A percentile compares a stretch with the other conserved stretches of the same genome.
These are phyloP conservation scores for Lactarius indigo DNA, from an alignment of 768 basidiomycete species.

Conservation along the genomic window DNA sequence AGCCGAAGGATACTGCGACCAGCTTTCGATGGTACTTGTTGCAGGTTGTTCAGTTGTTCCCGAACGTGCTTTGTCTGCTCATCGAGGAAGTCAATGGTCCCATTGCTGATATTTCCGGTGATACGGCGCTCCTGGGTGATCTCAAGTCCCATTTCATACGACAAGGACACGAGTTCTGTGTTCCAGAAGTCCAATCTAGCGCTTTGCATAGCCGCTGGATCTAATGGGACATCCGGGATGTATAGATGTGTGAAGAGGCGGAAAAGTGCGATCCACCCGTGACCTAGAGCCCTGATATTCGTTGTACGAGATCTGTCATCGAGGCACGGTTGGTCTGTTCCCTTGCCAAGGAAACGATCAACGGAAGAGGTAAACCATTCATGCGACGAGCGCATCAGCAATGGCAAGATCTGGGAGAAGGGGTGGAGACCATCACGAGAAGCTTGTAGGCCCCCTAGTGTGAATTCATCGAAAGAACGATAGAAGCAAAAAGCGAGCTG, in stretches of 20 bases:
- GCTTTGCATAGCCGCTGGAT: conserved; percentile 70
- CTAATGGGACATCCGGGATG: conserved; percentile 80
- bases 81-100: conserved; percentile 45
- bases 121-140: conserved; percentile 48
- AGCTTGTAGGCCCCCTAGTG: conserved; percentile 4
- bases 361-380: conserved; percentile 7
- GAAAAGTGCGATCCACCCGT: conserved; percentile 59
- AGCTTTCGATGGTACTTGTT: conserved; percentile 31
- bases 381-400: conserved; percentile 18
- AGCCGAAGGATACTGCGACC: conserved; percentile 47
- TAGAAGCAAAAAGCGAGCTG: conserved; percentile 20
- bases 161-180: conserved; percentile 40
- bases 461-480: conserved; percentile 20
- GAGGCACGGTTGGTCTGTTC: background rate
- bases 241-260: conserved; percentile 63
- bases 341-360: conserved; percentile 6
- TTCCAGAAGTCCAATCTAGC: conserved; percentile 43
- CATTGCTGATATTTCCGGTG: conserved; percentile 55
- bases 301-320: conserved; percentile 6
- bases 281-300: conserved; percentile 33
- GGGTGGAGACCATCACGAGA: background rate
- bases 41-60: conserved; percentile 30
- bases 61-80: conserved; percentile 33
- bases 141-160: conserved; percentile 53
- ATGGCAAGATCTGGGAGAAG: conserved; percentile 5